Base-by-base conservation (phyloP, 2,329 filamentous ascomycete species). In the Pseudocercospora macadamiae region DNA sequence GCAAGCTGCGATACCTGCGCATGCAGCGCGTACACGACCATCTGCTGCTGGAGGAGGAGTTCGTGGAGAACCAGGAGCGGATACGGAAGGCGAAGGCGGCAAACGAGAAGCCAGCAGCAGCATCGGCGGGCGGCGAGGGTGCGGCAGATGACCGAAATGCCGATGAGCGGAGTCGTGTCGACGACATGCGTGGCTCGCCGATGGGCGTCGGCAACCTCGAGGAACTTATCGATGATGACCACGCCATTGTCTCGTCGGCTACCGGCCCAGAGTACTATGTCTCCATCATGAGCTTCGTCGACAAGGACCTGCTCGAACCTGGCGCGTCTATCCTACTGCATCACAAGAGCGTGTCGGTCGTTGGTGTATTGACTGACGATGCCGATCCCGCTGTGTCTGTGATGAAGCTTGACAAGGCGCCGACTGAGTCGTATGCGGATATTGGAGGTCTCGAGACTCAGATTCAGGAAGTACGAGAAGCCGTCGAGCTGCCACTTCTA, bases 11-110 rank as follows among this genome's bases (percentile, higher is more conserved):
- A 69, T 91, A 97, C 64, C 86, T 99, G 60, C 91, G 95, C 70
- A 97, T 99, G 95, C 95, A 99, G 80, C 89, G 95, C 72, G 92
- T 97, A 70, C 96, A 99, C 81, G 95, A 99, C 75, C 95, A 99
- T 73, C 83, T 99, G 61, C 82, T 99, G 63, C 86, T 99, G 26
- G 95, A 99, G 76, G 95, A 99, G 75, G 95, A 99, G 78, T 99
- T 96, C 67, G 95, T 99, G 63, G 93, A 97, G 82, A 99, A 99
- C 76, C 95, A 99, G 79, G 95, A 99, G 79, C 90, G 91, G 45
- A 82, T 97, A 70, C 88, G 96, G 70, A 97, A 96, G 77, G 89
- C 92, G 64, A 97, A 96, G 83, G 89, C 86, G 55, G 89, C 90
- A 73, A 88, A 89, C 67, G 87, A 85, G 55, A 80, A 84, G 59